Conservation (phyloP, 2,329 filamentous ascomycete genomes). For the Leptographium wingfieldii region DNA sequence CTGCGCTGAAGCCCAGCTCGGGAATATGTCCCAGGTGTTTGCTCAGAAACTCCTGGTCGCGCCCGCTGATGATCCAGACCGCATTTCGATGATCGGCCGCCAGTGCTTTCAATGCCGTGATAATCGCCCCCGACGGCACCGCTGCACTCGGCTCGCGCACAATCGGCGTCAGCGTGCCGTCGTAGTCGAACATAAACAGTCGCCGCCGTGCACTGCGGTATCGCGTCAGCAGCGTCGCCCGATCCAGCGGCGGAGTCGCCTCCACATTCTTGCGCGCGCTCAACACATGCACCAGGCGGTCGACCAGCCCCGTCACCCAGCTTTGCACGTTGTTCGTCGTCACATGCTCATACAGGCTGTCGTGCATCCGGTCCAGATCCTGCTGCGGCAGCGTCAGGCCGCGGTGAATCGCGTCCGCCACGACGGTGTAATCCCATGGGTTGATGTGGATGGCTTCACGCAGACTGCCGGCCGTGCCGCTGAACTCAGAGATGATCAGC, state of each 20-base stretch:
- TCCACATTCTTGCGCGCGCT: constrained; percentile 62
- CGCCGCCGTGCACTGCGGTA: constrained; percentile 67
- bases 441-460: constrained; percentile 89
- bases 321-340: constrained; percentile 73
- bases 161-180: constrained; percentile 91
- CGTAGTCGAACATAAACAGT: constrained; percentile 98
- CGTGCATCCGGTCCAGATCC: constrained; percentile 56
- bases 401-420: constrained; percentile 70
- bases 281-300: constrained; percentile 67
- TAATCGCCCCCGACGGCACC: constrained; percentile 72
- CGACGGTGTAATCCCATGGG: constrained; percentile 80
- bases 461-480: constrained; percentile 78
- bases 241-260: constrained; percentile 72
- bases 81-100: constrained; percentile 70
- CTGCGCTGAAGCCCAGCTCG: constrained; percentile 84
- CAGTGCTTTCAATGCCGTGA: constrained; percentile 66
- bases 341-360: constrained; percentile 69
- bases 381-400: constrained; percentile 65
- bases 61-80: constrained; percentile 97
- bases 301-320: constrained; percentile 73
- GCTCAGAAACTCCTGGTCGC: constrained; percentile 82
- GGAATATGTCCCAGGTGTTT: constrained; percentile 87
- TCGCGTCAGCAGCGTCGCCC: constrained; percentile 53
- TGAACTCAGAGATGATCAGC: constrained; percentile 91
- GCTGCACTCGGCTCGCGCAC: constrained; percentile 84